phyloP scores from a whole-genome alignment of 2,329 filamentous ascomycete species.

The Neonectria coccinea region DNA sequence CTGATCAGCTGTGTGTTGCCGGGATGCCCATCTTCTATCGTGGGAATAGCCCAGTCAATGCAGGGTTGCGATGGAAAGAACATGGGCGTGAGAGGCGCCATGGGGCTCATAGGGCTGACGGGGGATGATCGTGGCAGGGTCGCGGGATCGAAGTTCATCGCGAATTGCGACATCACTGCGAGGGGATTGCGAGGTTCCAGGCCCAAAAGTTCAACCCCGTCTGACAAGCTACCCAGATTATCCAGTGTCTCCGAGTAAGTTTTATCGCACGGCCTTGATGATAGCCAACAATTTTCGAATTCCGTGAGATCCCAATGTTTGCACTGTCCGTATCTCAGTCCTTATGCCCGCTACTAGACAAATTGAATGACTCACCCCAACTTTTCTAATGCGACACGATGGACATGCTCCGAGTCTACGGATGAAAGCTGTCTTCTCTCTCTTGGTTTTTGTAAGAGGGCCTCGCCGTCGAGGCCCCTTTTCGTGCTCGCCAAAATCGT shows the following conservation, averaged over 20 bases:
- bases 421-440: conserved; percentile 27
- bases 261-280: conserved; percentile 1
- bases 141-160: background rate
- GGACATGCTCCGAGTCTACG: conserved; percentile 23
- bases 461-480: conserved; percentile 20
- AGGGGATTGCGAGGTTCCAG: background rate
- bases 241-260: background rate
- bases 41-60: background rate
- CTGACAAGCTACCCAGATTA: background rate
- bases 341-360: background rate
- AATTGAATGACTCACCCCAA: conserved; percentile 14
- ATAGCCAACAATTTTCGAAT: conserved; percentile 23
- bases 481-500: background rate
- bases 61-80: background rate
- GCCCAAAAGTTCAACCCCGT: background rate
- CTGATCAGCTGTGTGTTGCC: conserved; percentile 10
- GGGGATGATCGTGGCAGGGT: background rate
- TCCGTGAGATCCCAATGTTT: conserved; percentile 28
- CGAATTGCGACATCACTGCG: background rate
- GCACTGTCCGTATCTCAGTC: conserved; percentile 14
- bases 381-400: conserved; percentile 21
- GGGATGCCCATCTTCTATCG: background rate
- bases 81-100: background rate
- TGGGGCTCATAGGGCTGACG: background rate
- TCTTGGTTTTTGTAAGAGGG: conserved; percentile 25